These are phyloP conservation scores for California macrophylla DNA, from an alignment of 441 rosid species.

Conservation along the genomic window DNA sequence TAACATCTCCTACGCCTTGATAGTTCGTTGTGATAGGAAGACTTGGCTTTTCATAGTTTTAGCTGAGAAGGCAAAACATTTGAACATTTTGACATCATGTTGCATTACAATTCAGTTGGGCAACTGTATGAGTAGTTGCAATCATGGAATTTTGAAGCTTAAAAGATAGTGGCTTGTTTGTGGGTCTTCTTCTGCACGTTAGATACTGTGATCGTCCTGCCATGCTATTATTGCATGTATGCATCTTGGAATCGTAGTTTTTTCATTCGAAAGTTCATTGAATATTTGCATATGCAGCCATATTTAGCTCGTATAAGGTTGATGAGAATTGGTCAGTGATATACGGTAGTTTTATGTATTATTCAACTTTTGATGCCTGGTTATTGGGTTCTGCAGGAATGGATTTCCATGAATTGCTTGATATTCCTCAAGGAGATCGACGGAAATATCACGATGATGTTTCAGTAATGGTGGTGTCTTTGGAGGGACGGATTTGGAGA, in stretches of 20 bases:
- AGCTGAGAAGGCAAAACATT: not conserved
- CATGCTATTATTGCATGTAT: not conserved
- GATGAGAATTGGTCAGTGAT: not conserved
- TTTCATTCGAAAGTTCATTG: not conserved
- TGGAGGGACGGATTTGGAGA: slow-evolving; percentile 94
- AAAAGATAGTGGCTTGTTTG: not conserved
- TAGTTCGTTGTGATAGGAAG: no score
- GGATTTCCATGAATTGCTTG: slow-evolving; percentile 86
- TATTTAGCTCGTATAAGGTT: not conserved
- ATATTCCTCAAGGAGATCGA: slow-evolving; percentile 82
- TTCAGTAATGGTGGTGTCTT: slow-evolving; percentile 89
- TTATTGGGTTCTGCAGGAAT: slow-evolving; percentile 46
- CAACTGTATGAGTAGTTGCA: no score
- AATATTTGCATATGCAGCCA: not conserved
- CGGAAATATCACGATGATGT: slow-evolving; percentile 94
- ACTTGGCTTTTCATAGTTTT: no score
- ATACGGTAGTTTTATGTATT: not conserved
- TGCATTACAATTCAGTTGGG: not conserved
- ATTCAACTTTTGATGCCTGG: not conserved
- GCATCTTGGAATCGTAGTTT: not conserved
- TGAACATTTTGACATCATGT: not conserved
- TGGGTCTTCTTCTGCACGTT: not conserved
- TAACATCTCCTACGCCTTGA: no score
- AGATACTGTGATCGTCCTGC: not conserved
- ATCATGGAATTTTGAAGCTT: not conserved